Evolutionary conservation across 306 rosid genomes (phyloP).

Genomic region (Castanea mollissima): DNA sequence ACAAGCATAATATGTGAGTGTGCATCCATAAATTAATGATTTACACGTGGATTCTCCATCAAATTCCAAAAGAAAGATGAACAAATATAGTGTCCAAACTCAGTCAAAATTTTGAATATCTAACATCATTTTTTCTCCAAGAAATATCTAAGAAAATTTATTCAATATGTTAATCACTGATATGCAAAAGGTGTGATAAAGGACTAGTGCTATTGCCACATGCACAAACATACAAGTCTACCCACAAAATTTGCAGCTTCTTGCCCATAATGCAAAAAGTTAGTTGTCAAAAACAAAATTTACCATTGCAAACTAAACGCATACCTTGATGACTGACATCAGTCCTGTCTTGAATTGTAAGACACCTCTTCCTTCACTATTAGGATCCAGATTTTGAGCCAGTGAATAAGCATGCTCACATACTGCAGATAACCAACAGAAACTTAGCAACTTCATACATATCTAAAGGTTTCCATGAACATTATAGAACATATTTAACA

Average conservation of each 20-base stretch:
- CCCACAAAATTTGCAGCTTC: neutral
- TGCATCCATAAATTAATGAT: neutral
- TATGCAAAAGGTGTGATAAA: neutral
- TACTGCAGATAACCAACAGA: constrained; percentile 50
- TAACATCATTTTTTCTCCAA: neutral
- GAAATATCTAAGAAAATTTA: neutral
- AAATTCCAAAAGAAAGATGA: neutral
- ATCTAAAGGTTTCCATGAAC: neutral
- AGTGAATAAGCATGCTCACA: constrained; percentile 94
- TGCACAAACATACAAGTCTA: neutral
- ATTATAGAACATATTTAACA: neutral
- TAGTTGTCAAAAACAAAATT: neutral
- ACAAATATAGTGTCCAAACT: neutral
- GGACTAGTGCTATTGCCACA: constrained; percentile 11
- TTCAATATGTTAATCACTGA: neutral
- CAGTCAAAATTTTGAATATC: too few species aligned
- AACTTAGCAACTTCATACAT: constrained; percentile 3
- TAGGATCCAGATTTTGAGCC: constrained; percentile 88
- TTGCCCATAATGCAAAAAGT: neutral
- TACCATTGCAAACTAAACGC: neutral
- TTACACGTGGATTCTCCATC: neutral
- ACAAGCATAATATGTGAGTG: neutral
- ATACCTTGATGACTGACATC: constrained; percentile 97
- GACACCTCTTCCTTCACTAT: constrained; percentile 98
- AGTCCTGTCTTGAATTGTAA: constrained; percentile 95